Percentiles rank a stretch among this genome's conserved stretches.
Conservation (phyloP, 192 early-diverging fungal species). For the Coemansia umbellata region DNA sequence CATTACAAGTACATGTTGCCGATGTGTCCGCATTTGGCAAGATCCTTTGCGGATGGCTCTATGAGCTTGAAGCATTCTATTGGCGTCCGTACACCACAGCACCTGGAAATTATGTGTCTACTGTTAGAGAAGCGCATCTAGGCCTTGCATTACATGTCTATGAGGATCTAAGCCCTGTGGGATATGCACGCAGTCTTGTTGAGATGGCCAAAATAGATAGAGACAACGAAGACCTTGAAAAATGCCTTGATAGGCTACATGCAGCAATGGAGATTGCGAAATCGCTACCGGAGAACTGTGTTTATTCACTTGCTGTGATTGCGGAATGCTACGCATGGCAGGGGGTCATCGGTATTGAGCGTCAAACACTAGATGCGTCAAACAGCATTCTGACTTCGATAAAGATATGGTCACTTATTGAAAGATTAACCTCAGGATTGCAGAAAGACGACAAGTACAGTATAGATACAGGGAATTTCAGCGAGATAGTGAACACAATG, state of each 20-base stretch:
- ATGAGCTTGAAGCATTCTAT: conserved; percentile 28
- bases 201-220: conserved; percentile 30
- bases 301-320: conserved; percentile 10
- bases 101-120: not conserved
- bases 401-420: conserved; percentile 14
- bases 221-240: conserved; percentile 8
- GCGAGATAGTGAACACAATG: conserved; percentile 16
- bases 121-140: conserved; percentile 2
- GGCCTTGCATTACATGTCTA: conserved; percentile 12
- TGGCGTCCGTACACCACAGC: conserved; percentile 20
- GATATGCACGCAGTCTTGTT: conserved; percentile 21
- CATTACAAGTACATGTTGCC: conserved; percentile 5
- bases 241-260: conserved; percentile 3
- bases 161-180: conserved; percentile 1
- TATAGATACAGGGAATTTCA: conserved; percentile 18
- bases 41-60: conserved; percentile 25
- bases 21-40: not conserved
- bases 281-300: not conserved
- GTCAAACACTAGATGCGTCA: not conserved
- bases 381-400: conserved; percentile 3
- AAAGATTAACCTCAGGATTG: not conserved
- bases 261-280: conserved; percentile 24
- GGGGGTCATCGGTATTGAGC: conserved; percentile 19
- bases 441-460: not conserved
- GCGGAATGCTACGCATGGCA: conserved; percentile 42